Evolutionary conservation across 2,329 filamentous ascomycete species (phyloP).

Genomic region (Neonectria magnoliae): DNA sequence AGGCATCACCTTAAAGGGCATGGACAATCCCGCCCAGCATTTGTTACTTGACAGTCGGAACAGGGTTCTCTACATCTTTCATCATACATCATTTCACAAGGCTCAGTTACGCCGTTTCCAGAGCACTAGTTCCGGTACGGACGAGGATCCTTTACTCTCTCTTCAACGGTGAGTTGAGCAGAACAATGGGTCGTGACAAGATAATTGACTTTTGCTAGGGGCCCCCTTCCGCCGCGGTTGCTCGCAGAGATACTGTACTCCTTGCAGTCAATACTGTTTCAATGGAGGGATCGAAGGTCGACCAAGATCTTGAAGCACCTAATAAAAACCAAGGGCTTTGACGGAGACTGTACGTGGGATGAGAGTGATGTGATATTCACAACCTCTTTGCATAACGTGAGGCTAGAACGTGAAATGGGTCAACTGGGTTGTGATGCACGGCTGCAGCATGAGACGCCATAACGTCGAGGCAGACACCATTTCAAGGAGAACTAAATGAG

Average conservation of each 20-base stretch:
- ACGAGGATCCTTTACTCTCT: not conserved
- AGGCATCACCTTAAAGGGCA: conserved; percentile 1
- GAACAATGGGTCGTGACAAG: not conserved
- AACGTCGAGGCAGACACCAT: no score
- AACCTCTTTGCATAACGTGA: not conserved
- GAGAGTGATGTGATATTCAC: not conserved
- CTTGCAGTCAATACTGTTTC: conserved; percentile 6
- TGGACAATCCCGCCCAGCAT: conserved; percentile 6
- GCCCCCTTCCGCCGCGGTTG: conserved; percentile 5
- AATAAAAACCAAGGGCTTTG: not conserved
- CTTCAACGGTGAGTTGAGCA: not conserved
- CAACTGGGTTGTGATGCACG: no score
- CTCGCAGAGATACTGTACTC: conserved; percentile 16
- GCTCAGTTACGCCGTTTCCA: not conserved
- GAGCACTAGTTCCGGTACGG: not conserved
- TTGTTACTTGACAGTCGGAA: conserved; percentile 1
- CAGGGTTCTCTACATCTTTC: conserved; percentile 1
- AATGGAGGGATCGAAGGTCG: conserved; percentile 6
- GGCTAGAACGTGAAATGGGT: no score
- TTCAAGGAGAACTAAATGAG: no score
- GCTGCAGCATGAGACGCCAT: no score
- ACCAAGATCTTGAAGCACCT: not conserved
- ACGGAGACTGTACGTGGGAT: not conserved
- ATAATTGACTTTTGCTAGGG: not conserved
- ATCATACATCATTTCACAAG: conserved; percentile 6